These are phyloP conservation scores for Neonectria coccinea DNA, from an alignment of 2,329 filamentous ascomycete species.

Conservation along the genomic window DNA sequence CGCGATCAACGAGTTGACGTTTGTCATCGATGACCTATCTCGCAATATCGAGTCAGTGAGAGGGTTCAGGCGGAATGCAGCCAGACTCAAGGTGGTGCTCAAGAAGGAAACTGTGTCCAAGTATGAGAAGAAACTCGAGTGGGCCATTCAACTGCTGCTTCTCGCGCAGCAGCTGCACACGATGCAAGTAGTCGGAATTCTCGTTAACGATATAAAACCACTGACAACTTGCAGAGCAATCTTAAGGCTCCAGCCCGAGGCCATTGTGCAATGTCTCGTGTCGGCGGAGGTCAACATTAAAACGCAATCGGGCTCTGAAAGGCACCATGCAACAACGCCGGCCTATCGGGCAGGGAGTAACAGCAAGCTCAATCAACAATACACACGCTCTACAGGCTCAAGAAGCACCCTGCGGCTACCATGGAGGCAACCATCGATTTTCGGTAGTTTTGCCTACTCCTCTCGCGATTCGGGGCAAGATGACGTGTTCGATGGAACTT, in stretches of 20 bases:
- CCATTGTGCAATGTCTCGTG: conserved; percentile 1
- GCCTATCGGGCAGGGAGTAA: background rate
- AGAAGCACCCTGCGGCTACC: background rate
- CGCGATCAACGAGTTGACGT: conserved; percentile 3
- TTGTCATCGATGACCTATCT: background rate
- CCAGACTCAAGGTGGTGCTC: conserved; percentile 9
- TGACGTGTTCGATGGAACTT: background rate
- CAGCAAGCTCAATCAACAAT: background rate
- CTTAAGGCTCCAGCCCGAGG: conserved; percentile 7
- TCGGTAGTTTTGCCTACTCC: background rate
- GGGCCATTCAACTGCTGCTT: conserved; percentile 4
- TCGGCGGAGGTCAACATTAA: background rate
- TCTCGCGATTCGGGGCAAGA: background rate
- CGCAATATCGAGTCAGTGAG: background rate
- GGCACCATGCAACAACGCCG: background rate
- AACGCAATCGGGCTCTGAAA: background rate
- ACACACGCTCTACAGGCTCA: background rate
- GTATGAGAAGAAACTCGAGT: conserved; percentile 4
- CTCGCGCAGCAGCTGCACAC: conserved; percentile 11
- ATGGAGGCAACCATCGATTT: background rate
- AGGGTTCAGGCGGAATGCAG: background rate
- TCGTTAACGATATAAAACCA: background rate
- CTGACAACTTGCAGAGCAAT: conserved; percentile 4
- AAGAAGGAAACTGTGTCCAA: conserved; percentile 1
- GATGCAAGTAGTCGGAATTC: background rate